phyloP scores from a whole-genome alignment of 108 stramenopile species.

The Nitzschia sp. region DNA sequence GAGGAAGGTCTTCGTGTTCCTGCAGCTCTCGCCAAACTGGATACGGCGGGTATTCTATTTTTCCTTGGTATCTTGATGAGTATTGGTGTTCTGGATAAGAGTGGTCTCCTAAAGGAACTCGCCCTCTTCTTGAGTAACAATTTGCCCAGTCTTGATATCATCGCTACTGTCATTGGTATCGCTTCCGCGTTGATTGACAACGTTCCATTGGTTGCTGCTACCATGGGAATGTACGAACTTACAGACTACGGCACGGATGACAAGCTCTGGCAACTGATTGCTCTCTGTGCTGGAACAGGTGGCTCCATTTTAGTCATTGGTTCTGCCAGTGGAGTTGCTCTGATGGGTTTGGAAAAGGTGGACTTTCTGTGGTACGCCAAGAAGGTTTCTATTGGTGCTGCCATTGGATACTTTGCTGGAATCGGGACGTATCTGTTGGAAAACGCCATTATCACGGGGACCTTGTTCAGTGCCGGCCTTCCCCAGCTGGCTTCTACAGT shows the following conservation, averaged over 20 bases:
- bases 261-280: constrained; percentile 93
- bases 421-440: constrained; percentile 86
- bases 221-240: constrained; percentile 95
- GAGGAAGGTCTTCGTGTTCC: constrained; percentile 83
- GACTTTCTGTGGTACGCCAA: constrained; percentile 95
- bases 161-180: constrained; percentile 92
- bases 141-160: constrained; percentile 88
- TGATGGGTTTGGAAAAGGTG: constrained; percentile 95
- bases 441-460: constrained; percentile 65
- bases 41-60: constrained; percentile 91
- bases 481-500: constrained; percentile 24
- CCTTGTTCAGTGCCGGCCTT: constrained; percentile 37
- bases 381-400: constrained; percentile 82
- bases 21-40: constrained; percentile 77
- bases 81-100: constrained; percentile 92
- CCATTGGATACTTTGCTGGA: constrained; percentile 89
- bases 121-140: constrained; percentile 84
- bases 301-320: constrained; percentile 94
- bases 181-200: constrained; percentile 94
- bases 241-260: constrained; percentile 87
- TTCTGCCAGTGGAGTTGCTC: constrained; percentile 89
- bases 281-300: constrained; percentile 93
- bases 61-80: constrained; percentile 96
- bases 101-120: constrained; percentile 87
- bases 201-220: constrained; percentile 92